Evolutionary conservation across 1,139 yeast genomes (phyloP).

Genomic region (Saccharomyces hybrid): DNA sequence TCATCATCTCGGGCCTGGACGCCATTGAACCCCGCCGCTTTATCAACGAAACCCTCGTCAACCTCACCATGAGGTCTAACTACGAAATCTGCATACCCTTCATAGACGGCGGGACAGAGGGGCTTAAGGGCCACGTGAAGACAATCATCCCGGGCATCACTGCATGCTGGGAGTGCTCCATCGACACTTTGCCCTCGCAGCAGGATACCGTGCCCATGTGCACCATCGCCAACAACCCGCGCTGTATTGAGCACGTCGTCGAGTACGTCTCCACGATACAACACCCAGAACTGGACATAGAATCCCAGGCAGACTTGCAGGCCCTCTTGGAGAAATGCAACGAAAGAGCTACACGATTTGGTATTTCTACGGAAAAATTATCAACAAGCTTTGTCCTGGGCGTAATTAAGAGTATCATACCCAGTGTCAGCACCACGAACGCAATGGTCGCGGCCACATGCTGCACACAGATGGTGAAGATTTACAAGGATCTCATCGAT

Average conservation of each 20-base stretch:
- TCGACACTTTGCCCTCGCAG: slow-evolving; percentile 59
- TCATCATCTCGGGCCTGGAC: slow-evolving; percentile 83
- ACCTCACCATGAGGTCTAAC: slow-evolving; percentile 47
- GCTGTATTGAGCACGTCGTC: slow-evolving; percentile 89
- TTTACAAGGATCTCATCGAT: slow-evolving; percentile 38
- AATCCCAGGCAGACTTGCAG: slow-evolving; percentile 57
- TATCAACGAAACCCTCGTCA: slow-evolving; percentile 72
- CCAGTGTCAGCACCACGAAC: slow-evolving; percentile 91
- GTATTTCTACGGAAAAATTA: slow-evolving; percentile 54
- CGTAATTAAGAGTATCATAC: slow-evolving; percentile 84
- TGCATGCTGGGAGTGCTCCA: slow-evolving; percentile 89
- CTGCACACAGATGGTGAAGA: slow-evolving; percentile 79
- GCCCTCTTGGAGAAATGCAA: slow-evolving; percentile 55
- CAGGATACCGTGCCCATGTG: slow-evolving; percentile 65
- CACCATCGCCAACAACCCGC: slow-evolving; percentile 88
- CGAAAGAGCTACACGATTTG: slow-evolving; percentile 54
- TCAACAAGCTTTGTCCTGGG: slow-evolving; percentile 70
- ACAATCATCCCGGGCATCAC: slow-evolving; percentile 78
- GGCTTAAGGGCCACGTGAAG: slow-evolving; percentile 86
- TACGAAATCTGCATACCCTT: slow-evolving; percentile 62
- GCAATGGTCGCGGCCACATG: slow-evolving; percentile 89
- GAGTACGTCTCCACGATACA: slow-evolving; percentile 81
- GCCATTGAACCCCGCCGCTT: slow-evolving; percentile 86
- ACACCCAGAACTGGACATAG: slow-evolving; percentile 74
- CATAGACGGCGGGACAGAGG: slow-evolving; percentile 95